Evolutionary conservation across 257 asterid species (phyloP), one percentile per base, ranked within the genome.

Genomic region (Leptodermis oblonga): DNA sequence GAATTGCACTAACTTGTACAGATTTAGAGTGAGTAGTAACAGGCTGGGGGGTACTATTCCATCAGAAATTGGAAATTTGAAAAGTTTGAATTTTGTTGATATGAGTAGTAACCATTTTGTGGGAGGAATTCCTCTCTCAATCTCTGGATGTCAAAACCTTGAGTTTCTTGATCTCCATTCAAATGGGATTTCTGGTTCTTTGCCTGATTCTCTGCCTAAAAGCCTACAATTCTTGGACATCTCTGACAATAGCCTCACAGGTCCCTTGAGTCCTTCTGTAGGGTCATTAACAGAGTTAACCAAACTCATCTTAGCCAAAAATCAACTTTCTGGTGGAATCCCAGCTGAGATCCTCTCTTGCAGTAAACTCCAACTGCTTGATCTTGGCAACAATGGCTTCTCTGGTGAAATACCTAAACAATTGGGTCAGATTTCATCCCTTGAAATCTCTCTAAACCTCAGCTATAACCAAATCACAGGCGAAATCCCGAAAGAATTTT

Each of bases 111-210:
- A 94, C 53, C 91, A 60, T 22, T 80, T 94, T 8, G 84, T 80
- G 59, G 99, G 99, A 31, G 77, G 69, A 53, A 80, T 91, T 62
- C 96, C 99, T 23, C 79, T 83, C 45, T 73, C 97, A 9, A 71
- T 94, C 56, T 83, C 95, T 1, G 86, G 83, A 1, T 89, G 96
- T 34, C 83, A 75, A 53, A 81, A 72, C 49, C 97, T 94, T 3
- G 90, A 89, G 80, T 94, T 94, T 86, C 97, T 94, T 76, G 99
- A 94, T 82, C 88, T 94, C 62, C 97, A 87, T 63, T 80, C 92
- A 1, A 94, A 94, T 65, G 87, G 79, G 20, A 43, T 94, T 25
- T 76, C 81, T 25, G 93, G 99, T 61, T 73, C 92, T 70, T 65
- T 94, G 31, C 97, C 97, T 22, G 82, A 85, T 30, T 25, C 78